Percentiles rank a stretch among this genome's conserved stretches.
Conservation (phyloP, 805 yeast genomes). For the Hanseniaspora osmophila region DNA sequence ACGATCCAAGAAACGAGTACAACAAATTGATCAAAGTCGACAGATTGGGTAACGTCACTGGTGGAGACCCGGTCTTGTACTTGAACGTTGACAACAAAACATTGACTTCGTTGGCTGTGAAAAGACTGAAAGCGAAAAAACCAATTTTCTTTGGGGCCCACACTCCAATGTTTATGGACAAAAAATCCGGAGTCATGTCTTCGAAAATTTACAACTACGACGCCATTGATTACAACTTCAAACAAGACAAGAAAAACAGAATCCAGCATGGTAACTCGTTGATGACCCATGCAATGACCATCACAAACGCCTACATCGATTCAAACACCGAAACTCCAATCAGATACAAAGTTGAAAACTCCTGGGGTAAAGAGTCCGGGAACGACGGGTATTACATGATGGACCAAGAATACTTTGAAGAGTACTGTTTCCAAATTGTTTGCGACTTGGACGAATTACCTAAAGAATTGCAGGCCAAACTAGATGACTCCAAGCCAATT, state of each 20-base stretch:
- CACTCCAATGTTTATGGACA: slow-evolving; percentile 65
- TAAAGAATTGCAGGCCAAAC: slow-evolving; percentile 23
- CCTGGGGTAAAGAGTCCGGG: slow-evolving; percentile 63
- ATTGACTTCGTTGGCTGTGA: slow-evolving; percentile 47
- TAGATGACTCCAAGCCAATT: slow-evolving; percentile 26
- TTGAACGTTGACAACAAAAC: slow-evolving; percentile 49
- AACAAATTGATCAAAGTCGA: slow-evolving; percentile 55
- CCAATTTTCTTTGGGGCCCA: slow-evolving; percentile 83
- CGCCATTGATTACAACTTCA: slow-evolving; percentile 38
- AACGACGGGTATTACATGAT: slow-evolving; percentile 53
- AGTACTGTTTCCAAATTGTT: slow-evolving; percentile 61
- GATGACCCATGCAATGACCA: slow-evolving; percentile 86
- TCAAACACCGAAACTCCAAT: slow-evolving; percentile 38
- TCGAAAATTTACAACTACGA: slow-evolving; percentile 52
- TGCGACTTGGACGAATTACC: slow-evolving; percentile 39
- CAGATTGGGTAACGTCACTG: slow-evolving; percentile 57
- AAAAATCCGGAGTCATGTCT: slow-evolving; percentile 58
- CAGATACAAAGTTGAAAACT: slow-evolving; percentile 63
- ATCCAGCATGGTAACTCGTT: slow-evolving; percentile 55
- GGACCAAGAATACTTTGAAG: slow-evolving; percentile 63
- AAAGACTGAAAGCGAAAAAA: slow-evolving; percentile 56
- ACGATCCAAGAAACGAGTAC: slow-evolving; percentile 71
- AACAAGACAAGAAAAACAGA: slow-evolving; percentile 50
- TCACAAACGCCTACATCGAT: slow-evolving; percentile 69
- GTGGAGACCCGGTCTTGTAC: slow-evolving; percentile 57